These are phyloP conservation scores for Geotrichum bryndzae DNA, from an alignment of 1,139 yeast species.

Conservation along the genomic window DNA sequence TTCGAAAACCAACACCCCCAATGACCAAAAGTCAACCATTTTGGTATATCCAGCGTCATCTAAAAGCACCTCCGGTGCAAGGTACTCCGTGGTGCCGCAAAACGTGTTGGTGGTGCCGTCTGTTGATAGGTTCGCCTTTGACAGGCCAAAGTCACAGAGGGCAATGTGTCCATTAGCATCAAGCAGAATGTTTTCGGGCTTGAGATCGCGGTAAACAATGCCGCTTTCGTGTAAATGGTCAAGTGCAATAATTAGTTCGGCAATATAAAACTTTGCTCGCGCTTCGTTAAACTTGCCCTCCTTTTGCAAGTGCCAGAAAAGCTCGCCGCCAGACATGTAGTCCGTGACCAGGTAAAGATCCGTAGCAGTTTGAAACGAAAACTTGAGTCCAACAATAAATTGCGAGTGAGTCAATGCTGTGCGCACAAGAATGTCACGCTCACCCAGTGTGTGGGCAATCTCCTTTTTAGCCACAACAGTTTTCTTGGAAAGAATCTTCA, in stretches of 20 bases:
- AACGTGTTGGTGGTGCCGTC: constrained; percentile 97
- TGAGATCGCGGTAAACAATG: constrained; percentile 88
- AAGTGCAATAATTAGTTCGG: constrained; percentile 84
- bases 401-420: constrained; percentile 79
- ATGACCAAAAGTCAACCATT: constrained; percentile 97
- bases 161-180: constrained; percentile 99
- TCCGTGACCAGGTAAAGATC: constrained; percentile 92
- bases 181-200: constrained; percentile 87
- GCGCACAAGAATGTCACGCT: constrained; percentile 85
- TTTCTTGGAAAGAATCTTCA: constrained; percentile 91
- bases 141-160: constrained; percentile 90
- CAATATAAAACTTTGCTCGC: constrained; percentile 92
- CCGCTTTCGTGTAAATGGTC: constrained; percentile 91
- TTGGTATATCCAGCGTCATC: constrained; percentile 95
- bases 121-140: constrained; percentile 80
- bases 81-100: constrained; percentile 95
- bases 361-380: constrained; percentile 89
- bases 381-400: constrained; percentile 89
- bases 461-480: constrained; percentile 95
- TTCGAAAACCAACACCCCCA: constrained; percentile 87
- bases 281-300: constrained; percentile 91
- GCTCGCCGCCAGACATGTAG: constrained; percentile 97
- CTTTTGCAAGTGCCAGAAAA: constrained; percentile 95
- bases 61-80: constrained; percentile 87
- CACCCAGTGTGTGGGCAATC: constrained; percentile 96